A percentile compares a stretch with the other conserved stretches of the same genome.
These are phyloP conservation scores for Calonectria leucothoes DNA, from an alignment of 2,329 filamentous ascomycete species.

Conservation along the genomic window DNA sequence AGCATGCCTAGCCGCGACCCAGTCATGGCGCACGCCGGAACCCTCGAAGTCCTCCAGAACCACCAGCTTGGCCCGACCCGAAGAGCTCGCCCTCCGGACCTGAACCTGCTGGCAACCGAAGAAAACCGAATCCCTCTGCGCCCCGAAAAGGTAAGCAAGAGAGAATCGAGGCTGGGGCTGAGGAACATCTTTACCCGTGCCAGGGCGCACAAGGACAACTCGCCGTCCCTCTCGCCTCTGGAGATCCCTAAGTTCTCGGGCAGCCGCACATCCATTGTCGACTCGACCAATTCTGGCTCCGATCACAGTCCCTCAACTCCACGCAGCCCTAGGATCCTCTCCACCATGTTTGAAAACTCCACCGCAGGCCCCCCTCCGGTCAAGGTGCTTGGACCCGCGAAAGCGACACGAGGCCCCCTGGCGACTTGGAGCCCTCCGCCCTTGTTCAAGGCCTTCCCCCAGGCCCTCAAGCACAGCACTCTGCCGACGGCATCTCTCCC, in stretches of 20 bases:
- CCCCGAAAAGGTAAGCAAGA: conserved; percentile 54
- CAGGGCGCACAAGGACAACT: conserved; percentile 51
- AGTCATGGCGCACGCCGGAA: conserved; percentile 36
- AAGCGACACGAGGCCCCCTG: conserved; percentile 46
- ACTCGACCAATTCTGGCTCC: conserved; percentile 53
- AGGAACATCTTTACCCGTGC: conserved; percentile 63
- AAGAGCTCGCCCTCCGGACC: conserved; percentile 40
- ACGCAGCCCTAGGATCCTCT: conserved; percentile 38
- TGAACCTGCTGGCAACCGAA: conserved; percentile 37
- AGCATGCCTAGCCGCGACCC: conserved; percentile 42
- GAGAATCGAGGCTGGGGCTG: conserved; percentile 65
- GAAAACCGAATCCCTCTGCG: conserved; percentile 57
- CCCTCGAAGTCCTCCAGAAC: conserved; percentile 39
- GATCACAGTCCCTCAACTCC: conserved; percentile 47
- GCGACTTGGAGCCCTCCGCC: conserved; percentile 76
- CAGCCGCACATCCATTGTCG: conserved; percentile 59
- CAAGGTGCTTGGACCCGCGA: conserved; percentile 31
- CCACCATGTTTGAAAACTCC: conserved; percentile 37
- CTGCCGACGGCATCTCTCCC: conserved; percentile 75
- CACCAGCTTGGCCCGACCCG: conserved; percentile 34
- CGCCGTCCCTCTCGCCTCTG: conserved; percentile 44
- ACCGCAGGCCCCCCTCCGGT: conserved; percentile 27
- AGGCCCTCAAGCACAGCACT: conserved; percentile 80
- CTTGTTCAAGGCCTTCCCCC: conserved; percentile 87
- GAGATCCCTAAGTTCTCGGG: conserved; percentile 49